Conservation (phyloP, 2,329 filamentous ascomycete genomes). For the Fusarium temperatum region DNA sequence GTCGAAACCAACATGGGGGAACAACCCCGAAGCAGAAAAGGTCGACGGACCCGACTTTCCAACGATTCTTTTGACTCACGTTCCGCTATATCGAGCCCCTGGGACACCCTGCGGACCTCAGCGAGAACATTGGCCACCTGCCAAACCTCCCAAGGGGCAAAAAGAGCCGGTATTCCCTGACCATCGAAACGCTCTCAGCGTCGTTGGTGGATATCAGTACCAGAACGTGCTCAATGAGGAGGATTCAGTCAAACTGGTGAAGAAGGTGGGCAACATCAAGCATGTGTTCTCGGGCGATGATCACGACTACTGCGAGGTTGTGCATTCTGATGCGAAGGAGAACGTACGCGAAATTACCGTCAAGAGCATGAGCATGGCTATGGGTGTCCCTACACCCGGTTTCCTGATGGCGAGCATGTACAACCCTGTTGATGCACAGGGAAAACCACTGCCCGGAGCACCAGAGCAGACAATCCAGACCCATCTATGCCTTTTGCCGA, state of each 20-base stretch:
- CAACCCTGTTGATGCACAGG: constrained; percentile 80
- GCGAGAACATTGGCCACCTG: constrained; percentile 84
- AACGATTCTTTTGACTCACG: constrained; percentile 88
- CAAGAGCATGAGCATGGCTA: constrained; percentile 94
- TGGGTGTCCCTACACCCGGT: constrained; percentile 89
- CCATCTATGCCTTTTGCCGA: constrained; percentile 88
- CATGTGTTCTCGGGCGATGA: constrained; percentile 96
- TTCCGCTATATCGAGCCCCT: constrained; percentile 83
- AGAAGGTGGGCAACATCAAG: constrained; percentile 80
- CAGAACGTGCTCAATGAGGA: constrained; percentile 88
- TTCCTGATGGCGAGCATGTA: constrained; percentile 90
- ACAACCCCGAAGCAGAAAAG: constrained; percentile 49
- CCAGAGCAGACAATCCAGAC: constrained; percentile 77
- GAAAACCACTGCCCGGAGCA: constrained; percentile 56
- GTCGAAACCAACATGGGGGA: constrained; percentile 47
- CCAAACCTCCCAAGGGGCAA: constrained; percentile 68
- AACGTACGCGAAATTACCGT: constrained; percentile 87
- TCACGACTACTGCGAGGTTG: constrained; percentile 95
- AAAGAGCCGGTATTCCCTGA: constrained; percentile 65
- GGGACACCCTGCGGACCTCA: constrained; percentile 88
- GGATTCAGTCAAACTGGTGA: constrained; percentile 79
- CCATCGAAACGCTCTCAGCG: constrained; percentile 78
- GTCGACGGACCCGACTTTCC: constrained; percentile 72
- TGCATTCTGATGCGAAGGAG: constrained; percentile 75
- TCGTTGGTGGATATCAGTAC: constrained; percentile 89